Evolutionary conservation across 345 rosid genomes (phyloP).

Genomic region (Salix brachista): DNA sequence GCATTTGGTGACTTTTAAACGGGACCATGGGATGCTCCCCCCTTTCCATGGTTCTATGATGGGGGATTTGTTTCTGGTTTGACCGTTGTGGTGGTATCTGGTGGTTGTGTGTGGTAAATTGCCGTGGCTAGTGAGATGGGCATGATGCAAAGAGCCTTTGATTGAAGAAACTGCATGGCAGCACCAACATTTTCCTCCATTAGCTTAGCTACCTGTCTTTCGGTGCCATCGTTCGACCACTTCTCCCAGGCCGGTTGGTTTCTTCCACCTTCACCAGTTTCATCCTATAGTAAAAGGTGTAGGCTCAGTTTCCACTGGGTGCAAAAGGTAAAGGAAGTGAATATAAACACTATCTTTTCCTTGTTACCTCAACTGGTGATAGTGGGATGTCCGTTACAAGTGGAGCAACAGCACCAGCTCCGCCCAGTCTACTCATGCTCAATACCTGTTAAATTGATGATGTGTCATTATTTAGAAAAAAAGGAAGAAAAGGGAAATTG

Average conservation of each 20-base stretch:
- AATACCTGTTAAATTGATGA: slow-evolving; percentile 58
- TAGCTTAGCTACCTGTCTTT: slow-evolving; percentile 85
- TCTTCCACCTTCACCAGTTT: slow-evolving; percentile 73
- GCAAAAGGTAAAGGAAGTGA: not conserved
- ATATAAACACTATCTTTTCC: not conserved
- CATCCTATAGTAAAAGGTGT: slow-evolving; percentile 51
- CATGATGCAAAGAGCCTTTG: slow-evolving; percentile 98
- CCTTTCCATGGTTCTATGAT: slow-evolving; percentile 34
- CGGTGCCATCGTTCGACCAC: slow-evolving; percentile 95
- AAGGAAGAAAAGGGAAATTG: slow-evolving; percentile 5
- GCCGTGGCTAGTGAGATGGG: slow-evolving; percentile 92
- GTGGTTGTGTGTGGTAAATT: slow-evolving; percentile 78
- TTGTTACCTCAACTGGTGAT: slow-evolving; percentile 82
- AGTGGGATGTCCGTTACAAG: slow-evolving; percentile 92
- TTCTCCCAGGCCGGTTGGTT: slow-evolving; percentile 93
- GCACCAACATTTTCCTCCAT: slow-evolving; percentile 99
- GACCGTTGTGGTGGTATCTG: slow-evolving; percentile 63
- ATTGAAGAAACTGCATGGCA: slow-evolving; percentile 95
- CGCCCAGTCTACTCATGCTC: slow-evolving; percentile 99
- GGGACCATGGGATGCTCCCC: slow-evolving; percentile 39
- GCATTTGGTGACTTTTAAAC: slow-evolving; percentile 12
- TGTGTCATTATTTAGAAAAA: not conserved
- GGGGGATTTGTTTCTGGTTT: slow-evolving; percentile 80
- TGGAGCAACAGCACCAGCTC: slow-evolving; percentile 98
- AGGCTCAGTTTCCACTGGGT: slow-evolving; percentile 3